Evolutionary conservation across 179 eudicot genomes (phyloP), one percentile per base, ranked within the genome.

Genomic region (Drosera spatulata): DNA sequence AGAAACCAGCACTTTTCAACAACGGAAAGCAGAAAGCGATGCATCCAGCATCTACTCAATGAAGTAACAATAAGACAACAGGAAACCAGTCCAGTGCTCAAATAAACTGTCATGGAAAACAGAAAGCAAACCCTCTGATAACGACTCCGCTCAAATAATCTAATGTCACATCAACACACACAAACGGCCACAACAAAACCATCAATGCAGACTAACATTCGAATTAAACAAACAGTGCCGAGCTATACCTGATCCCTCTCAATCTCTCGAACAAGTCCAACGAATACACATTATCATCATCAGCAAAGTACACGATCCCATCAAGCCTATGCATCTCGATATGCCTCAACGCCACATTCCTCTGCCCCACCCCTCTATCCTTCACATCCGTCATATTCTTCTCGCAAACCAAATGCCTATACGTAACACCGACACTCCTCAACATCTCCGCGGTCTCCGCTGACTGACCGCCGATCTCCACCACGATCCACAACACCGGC

Each of bases 261-360:
- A 88, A 71, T 22, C 63, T 75, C 64, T 91, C 82, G 64, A 91
- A 88, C 70, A 91, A 69, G 70, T 85, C 84, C n/a, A 85, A 82
- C 0, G 98, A 77, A 45, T 88, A 88, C 43, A 91, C 62, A 75
- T 91, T 91, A 68, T 91, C 98, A 71, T 91, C 98, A 67, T 91
- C 98, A 3, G 95, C 98, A 75, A 91, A 91, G 72, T 88, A 91
- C 56, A 91, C 98, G 60, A 88, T 79, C 66, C 96, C 98, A 69
- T 91, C 95, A 46, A 91, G 91, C 66, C 61, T 85, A 74, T 91
- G 98, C 49, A 63, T 73, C 77, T 88, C 85, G 42, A 91, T 91
- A 57, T 91, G 98, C 66, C 85, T 83, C 9, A 91, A 74, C 6
- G 91, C 98, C 5, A 67, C 70, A 69, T 91, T 91, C 77, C 98